phyloP scores from a whole-genome alignment of 805 yeast genomes.

The Kregervanrija delftensis region DNA sequence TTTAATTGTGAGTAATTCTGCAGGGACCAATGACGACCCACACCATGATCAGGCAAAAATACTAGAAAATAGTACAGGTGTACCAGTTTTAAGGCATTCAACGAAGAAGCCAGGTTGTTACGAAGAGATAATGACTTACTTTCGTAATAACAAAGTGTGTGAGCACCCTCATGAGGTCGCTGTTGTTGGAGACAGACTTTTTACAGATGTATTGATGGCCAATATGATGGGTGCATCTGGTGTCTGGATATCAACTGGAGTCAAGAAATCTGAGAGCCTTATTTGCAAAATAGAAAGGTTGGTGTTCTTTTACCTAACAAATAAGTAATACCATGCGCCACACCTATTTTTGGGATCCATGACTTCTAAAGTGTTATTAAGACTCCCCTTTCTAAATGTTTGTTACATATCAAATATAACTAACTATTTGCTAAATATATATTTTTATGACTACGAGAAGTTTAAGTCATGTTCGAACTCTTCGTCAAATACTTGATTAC shows the following conservation, averaged over 20 bases:
- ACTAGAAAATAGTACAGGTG: slow-evolving; percentile 61
- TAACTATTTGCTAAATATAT: not conserved
- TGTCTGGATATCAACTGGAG: slow-evolving; percentile 81
- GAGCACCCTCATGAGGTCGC: slow-evolving; percentile 58
- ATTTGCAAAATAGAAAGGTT: slow-evolving; percentile 49
- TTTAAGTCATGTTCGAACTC: slow-evolving; percentile 3
- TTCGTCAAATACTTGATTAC: slow-evolving; percentile 8
- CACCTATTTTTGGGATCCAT: not conserved
- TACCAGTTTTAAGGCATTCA: slow-evolving; percentile 60
- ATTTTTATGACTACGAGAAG: slow-evolving; percentile 9
- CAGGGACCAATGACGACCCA: slow-evolving; percentile 78
- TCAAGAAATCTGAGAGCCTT: slow-evolving; percentile 41
- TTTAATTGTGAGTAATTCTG: slow-evolving; percentile 84
- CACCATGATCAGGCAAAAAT: slow-evolving; percentile 50
- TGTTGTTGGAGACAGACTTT: slow-evolving; percentile 83
- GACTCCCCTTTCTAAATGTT: too few relatives aligned
- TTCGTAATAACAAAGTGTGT: slow-evolving; percentile 40
- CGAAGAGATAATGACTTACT: slow-evolving; percentile 57
- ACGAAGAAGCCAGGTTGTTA: slow-evolving; percentile 82
- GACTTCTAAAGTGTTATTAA: not conserved
- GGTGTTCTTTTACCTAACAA: slow-evolving; percentile 9
- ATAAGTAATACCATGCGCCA: not conserved
- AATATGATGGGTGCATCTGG: slow-evolving; percentile 86
- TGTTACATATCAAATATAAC: not conserved
- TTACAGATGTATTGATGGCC: slow-evolving; percentile 92